Evolutionary conservation across 345 rosid genomes (phyloP).

Genomic region (Linum tenue): DNA sequence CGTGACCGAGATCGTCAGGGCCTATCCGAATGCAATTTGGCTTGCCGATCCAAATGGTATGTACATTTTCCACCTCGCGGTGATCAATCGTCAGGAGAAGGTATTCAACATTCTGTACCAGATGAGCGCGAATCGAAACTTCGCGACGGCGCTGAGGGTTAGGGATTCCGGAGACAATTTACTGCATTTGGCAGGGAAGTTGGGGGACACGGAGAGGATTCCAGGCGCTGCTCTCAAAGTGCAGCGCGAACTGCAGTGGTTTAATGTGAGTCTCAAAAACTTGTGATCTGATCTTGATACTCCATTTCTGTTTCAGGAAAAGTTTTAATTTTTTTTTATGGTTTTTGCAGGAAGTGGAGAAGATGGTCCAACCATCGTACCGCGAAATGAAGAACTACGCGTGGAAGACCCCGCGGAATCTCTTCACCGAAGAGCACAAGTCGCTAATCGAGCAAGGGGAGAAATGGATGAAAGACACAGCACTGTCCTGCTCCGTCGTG

Average conservation of each 20-base stretch:
- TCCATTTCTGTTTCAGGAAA: no score
- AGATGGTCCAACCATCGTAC: slow-evolving; percentile 10
- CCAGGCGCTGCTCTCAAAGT: slow-evolving; percentile 19
- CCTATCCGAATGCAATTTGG: no score
- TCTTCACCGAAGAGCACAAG: slow-evolving; percentile 8
- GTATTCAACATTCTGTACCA: slow-evolving; percentile 11
- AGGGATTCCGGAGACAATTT: not conserved
- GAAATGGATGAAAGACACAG: slow-evolving; percentile 19
- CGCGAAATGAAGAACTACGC: not conserved
- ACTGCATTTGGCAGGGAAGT: slow-evolving; percentile 12
- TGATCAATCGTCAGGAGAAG: slow-evolving; percentile 7
- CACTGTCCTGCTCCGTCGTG: slow-evolving; percentile 7
- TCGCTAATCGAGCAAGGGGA: slow-evolving; percentile 10
- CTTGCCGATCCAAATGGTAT: no score
- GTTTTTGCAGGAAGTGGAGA: slow-evolving; percentile 12
- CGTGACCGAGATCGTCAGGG: no score
- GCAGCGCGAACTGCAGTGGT: slow-evolving; percentile 1
- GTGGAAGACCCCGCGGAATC: slow-evolving; percentile 5
- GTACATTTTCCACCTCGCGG: slow-evolving; percentile 7
- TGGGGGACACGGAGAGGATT: slow-evolving; percentile 6
- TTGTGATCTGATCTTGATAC: no score
- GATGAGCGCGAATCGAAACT: not conserved
- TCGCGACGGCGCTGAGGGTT: not conserved
- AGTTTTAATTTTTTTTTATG: no score
- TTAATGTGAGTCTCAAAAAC: no score